Percentiles rank a stretch among this genome's conserved stretches.
Evolutionary conservation across 208 protist genomes (phyloP).

Genomic region (Acanthamoeba healyi): DNA sequence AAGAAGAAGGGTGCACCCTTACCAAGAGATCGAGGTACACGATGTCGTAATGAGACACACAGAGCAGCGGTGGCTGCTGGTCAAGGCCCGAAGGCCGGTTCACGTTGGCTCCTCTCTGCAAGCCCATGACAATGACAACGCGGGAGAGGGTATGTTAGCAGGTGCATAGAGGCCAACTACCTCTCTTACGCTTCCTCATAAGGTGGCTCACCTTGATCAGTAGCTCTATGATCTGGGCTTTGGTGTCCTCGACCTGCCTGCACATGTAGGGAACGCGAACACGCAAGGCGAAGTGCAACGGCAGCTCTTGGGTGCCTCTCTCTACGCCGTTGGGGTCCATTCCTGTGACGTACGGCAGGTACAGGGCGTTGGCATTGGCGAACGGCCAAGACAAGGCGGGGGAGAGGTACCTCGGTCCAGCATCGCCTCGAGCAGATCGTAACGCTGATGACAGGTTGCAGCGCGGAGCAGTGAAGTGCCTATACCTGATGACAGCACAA

Average conservation of each 20-base stretch:
- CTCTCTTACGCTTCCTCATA: not conserved
- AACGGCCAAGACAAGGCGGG: not conserved
- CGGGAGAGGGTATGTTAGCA: not conserved
- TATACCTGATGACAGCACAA: not conserved
- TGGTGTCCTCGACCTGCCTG: not conserved
- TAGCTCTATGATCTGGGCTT: not conserved
- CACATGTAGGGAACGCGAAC: not conserved
- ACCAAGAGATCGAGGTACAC: not conserved
- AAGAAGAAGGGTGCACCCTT: no score
- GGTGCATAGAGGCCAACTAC: no score
- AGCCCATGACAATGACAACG: not conserved
- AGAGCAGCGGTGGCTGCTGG: not conserved
- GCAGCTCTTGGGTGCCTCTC: not conserved
- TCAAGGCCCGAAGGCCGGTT: not conserved
- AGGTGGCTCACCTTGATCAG: not conserved
- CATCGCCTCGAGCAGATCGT: not conserved
- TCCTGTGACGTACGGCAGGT: not conserved
- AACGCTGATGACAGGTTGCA: not conserved
- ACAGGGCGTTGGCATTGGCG: not conserved
- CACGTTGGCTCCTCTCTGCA: not conserved
- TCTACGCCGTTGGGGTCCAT: not conserved
- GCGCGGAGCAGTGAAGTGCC: not conserved
- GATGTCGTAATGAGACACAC: rapidly evolving
- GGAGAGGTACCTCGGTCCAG: not conserved
- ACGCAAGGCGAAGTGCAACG: not conserved